A percentile compares a stretch with the other conserved stretches of the same genome.
Conservation (phyloP, 257 asterid genomes). For the Solanum pinnatisectum region DNA sequence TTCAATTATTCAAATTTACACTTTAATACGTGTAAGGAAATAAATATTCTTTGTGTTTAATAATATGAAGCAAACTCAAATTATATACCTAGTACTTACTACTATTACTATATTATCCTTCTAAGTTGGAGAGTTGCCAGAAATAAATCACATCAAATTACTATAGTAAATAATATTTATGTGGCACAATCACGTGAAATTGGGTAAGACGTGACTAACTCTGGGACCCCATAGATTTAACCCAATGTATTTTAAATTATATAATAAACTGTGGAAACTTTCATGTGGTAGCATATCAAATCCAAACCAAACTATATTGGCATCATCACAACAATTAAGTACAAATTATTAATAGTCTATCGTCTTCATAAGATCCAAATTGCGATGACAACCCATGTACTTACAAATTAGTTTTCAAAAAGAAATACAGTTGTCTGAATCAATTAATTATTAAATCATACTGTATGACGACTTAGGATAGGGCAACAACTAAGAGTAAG, state of each 20-base stretch:
- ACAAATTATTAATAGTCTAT: slow-evolving; percentile 17
- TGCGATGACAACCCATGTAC: neutral
- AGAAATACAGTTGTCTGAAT: neutral
- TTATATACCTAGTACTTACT: neutral
- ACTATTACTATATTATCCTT: neutral
- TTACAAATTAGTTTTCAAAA: slow-evolving; percentile 2
- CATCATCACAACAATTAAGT: neutral
- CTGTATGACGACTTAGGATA: neutral
- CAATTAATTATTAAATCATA: neutral
- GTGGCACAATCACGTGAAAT: neutral
- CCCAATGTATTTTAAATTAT: slow-evolving; percentile 1
- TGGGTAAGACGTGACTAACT: neutral
- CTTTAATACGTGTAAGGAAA: neutral
- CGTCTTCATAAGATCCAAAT: slow-evolving; percentile 4
- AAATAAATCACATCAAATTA: neutral
- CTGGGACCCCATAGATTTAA: neutral
- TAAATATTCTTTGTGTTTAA: neutral
- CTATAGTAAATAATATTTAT: neutral
- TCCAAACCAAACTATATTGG: neutral
- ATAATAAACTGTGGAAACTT: neutral
- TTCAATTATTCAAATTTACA: neutral
- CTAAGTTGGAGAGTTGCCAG: neutral
- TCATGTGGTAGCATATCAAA: slow-evolving; percentile 2
- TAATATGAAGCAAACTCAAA: neutral
- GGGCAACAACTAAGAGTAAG: neutral